Percentiles rank a stretch among this genome's conserved stretches.
phyloP scores from a whole-genome alignment of 495 filamentous ascomycete genomes.

The Bryoglossum gracile region DNA sequence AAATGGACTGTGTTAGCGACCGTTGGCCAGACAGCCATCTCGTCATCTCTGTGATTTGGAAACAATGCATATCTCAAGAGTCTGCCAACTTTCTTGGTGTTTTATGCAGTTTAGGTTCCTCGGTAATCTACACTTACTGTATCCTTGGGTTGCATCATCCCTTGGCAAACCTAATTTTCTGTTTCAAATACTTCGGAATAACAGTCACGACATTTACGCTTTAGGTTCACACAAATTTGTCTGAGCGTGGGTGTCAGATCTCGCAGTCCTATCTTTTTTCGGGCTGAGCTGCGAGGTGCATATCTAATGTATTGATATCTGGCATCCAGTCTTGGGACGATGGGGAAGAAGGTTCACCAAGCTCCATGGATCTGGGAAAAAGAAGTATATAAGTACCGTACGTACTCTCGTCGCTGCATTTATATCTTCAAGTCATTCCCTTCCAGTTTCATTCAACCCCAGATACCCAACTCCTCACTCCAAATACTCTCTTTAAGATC shows the following conservation, averaged over 20 bases:
- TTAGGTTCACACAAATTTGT: not conserved
- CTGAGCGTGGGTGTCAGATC: not conserved
- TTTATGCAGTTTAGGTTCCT: not conserved
- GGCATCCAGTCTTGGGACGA: not conserved
- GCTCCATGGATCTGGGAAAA: too few species aligned
- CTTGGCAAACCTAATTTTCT: not conserved
- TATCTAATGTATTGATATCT: not conserved
- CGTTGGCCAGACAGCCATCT: too few species aligned
- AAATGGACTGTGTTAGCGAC: not conserved
- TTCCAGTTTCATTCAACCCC: not conserved
- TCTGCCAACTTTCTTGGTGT: not conserved
- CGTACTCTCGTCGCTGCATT: too few species aligned
- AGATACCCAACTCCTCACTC: not conserved
- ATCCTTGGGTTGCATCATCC: not conserved
- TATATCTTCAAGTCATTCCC: not conserved
- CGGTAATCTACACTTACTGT: not conserved
- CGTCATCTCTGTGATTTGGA: too few species aligned
- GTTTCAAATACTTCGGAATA: not conserved
- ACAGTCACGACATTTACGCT: not conserved
- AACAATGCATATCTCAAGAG: not conserved
- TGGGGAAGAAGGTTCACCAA: too few species aligned
- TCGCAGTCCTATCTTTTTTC: not conserved
- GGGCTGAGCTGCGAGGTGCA: not conserved
- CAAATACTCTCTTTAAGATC: not conserved
- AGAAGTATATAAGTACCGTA: too few species aligned